Conservation (phyloP, 2,329 filamentous ascomycete species). For the Colletotrichum tropicicola region DNA sequence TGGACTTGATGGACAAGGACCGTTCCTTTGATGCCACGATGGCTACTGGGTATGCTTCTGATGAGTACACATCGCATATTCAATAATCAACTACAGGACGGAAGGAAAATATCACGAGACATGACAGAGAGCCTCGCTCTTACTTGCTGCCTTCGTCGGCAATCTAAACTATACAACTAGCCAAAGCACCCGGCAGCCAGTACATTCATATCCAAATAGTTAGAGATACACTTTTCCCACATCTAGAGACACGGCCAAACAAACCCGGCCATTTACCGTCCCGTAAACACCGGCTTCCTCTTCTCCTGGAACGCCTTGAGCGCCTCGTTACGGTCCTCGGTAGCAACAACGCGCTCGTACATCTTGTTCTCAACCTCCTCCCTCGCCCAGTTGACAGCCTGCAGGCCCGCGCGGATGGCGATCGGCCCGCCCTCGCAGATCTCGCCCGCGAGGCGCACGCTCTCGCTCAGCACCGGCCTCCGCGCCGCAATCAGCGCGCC, state of each 20-base stretch:
- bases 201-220: neutral
- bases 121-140: no score
- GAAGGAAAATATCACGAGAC: no score
- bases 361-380: slow-evolving; percentile 87
- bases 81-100: no score
- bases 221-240: no score
- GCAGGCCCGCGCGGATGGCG: slow-evolving; percentile 80
- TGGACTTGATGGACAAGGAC: neutral
- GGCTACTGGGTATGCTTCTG: no score
- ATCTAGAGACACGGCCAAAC: neutral
- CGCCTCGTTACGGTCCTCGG: slow-evolving; percentile 89
- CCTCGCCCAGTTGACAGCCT: slow-evolving; percentile 77
- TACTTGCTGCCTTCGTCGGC: neutral
- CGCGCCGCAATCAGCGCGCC: slow-evolving; percentile 66
- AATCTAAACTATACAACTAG: neutral
- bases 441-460: slow-evolving; percentile 80
- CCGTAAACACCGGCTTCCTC: slow-evolving; percentile 67
- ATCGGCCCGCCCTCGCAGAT: slow-evolving; percentile 92
- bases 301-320: slow-evolving; percentile 81
- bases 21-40: no score
- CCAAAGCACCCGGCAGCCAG: neutral
- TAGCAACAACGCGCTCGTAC: slow-evolving; percentile 84
- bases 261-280: slow-evolving; percentile 44
- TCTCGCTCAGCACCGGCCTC: slow-evolving; percentile 76
- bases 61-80: no score